Conservation (phyloP, 2,329 filamentous ascomycete genomes). For the Hypoxylon sp. region DNA sequence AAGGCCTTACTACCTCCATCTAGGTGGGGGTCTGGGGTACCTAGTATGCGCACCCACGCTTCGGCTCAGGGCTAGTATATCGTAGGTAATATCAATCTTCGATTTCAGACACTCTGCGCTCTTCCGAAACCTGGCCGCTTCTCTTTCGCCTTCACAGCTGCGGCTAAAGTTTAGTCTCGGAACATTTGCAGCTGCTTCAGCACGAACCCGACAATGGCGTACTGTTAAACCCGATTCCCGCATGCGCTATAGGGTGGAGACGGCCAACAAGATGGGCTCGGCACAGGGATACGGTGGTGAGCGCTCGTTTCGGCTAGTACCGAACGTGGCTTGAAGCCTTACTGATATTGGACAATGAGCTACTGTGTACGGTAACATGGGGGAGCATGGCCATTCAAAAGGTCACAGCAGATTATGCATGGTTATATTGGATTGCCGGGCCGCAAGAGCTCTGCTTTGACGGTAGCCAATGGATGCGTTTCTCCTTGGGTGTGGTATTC, state of each 20-base stretch:
- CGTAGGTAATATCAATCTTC: not conserved
- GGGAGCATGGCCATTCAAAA: slow-evolving; percentile 3
- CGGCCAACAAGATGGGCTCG: slow-evolving; percentile 1
- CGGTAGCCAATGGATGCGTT: not conserved
- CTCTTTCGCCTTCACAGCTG: slow-evolving; percentile 2
- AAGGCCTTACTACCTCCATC: not conserved
- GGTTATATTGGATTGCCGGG: slow-evolving; percentile 13
- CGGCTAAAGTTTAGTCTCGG: slow-evolving; percentile 12
- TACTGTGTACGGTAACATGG: not conserved
- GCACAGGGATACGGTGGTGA: slow-evolving; percentile 6
- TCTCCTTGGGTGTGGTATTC: not conserved
- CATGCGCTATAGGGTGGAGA: not conserved
- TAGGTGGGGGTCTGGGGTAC: slow-evolving; percentile 7
- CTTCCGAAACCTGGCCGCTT: slow-evolving; percentile 16
- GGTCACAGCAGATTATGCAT: slow-evolving; percentile 21
- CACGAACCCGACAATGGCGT: slow-evolving; percentile 32
- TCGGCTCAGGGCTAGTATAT: slow-evolving; percentile 16
- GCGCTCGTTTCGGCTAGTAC: slow-evolving; percentile 17
- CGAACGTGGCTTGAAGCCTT: slow-evolving; percentile 27
- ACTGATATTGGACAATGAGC: slow-evolving; percentile 13
- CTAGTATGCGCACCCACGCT: slow-evolving; percentile 11
- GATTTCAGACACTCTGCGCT: not conserved
- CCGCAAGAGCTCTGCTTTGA: slow-evolving; percentile 3
- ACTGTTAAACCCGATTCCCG: not conserved
- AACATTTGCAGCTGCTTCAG: slow-evolving; percentile 28